Conservation (phyloP, 2,329 filamentous ascomycete genomes). For the Colletotrichum orbiculare region DNA sequence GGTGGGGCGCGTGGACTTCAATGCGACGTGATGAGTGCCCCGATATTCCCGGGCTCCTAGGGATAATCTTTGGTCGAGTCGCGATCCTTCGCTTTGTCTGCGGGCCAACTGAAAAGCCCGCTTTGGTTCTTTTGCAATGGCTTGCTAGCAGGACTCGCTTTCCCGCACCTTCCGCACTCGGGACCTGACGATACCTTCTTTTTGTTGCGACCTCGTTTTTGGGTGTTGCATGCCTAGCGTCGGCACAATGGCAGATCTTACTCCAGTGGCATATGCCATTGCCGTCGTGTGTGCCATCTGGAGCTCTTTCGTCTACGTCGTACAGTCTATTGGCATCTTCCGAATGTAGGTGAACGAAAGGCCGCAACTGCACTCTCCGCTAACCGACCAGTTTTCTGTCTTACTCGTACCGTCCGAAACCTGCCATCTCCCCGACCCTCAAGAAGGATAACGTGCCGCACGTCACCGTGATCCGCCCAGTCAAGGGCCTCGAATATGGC, state of each 20-base stretch:
- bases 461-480: conserved; percentile 90
- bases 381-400: conserved; percentile 56
- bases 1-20: conserved; percentile 24
- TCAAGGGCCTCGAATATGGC: conserved; percentile 90
- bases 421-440: conserved; percentile 63
- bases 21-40: conserved; percentile 17
- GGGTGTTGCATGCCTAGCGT: neutral
- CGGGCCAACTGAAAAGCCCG: too few relatives aligned
- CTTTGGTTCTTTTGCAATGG: neutral
- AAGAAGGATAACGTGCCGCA: conserved; percentile 72
- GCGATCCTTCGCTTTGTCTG: neutral
- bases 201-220: conserved; percentile 41
- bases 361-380: neutral
- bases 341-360: conserved; percentile 61
- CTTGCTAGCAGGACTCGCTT: neutral
- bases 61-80: neutral
- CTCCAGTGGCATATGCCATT: conserved; percentile 46
- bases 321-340: conserved; percentile 66
- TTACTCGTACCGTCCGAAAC: conserved; percentile 61
- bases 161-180: neutral
- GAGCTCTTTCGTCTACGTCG: conserved; percentile 61
- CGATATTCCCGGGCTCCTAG: conserved; percentile 10
- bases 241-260: conserved; percentile 36
- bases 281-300: conserved; percentile 64
- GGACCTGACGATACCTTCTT: conserved; percentile 11